phyloP scores from a whole-genome alignment of 345 rosid species.

The Linum trigynum region DNA sequence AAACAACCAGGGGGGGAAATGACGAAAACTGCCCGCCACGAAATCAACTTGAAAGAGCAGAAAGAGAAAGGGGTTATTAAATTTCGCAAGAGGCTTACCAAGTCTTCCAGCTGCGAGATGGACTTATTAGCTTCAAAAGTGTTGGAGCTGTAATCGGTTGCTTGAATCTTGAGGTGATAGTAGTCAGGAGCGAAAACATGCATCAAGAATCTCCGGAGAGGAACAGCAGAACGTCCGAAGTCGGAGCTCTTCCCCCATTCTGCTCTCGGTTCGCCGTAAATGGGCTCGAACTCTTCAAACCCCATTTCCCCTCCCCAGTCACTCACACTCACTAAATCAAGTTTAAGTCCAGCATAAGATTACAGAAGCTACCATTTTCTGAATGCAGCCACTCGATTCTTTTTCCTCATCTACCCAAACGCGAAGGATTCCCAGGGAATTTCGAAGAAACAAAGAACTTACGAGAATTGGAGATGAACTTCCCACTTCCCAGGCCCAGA shows the following conservation, averaged over 20 bases:
- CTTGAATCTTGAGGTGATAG: conserved; percentile 40
- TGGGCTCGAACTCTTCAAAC: conserved; percentile 48
- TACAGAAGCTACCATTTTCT: no score
- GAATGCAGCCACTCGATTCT: no score
- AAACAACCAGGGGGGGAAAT: neutral
- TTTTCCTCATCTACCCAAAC: no score
- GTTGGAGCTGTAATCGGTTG: conserved; percentile 50
- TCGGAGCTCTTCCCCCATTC: conserved; percentile 30
- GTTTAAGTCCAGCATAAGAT: neutral
- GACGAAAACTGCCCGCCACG: neutral
- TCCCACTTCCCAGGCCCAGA: no score
- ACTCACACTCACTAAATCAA: neutral
- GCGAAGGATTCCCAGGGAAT: no score
- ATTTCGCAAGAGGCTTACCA: conserved; percentile 28
- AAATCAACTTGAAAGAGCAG: neutral
- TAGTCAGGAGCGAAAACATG: conserved; percentile 61
- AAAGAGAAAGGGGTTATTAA: conserved; percentile 1
- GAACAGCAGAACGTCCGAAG: conserved; percentile 19
- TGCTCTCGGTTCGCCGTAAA: conserved; percentile 55
- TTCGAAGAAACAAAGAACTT: no score
- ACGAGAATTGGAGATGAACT: no score
- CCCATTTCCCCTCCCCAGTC: conserved; percentile 17
- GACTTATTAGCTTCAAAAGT: conserved; percentile 63
- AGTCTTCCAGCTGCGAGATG: conserved; percentile 63
- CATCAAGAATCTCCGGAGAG: conserved; percentile 46